Percentiles rank a stretch among this genome's conserved stretches.
Evolutionary conservation across 2,329 filamentous ascomycete species (phyloP).

Genomic region (Nigrospora sphaerica): DNA sequence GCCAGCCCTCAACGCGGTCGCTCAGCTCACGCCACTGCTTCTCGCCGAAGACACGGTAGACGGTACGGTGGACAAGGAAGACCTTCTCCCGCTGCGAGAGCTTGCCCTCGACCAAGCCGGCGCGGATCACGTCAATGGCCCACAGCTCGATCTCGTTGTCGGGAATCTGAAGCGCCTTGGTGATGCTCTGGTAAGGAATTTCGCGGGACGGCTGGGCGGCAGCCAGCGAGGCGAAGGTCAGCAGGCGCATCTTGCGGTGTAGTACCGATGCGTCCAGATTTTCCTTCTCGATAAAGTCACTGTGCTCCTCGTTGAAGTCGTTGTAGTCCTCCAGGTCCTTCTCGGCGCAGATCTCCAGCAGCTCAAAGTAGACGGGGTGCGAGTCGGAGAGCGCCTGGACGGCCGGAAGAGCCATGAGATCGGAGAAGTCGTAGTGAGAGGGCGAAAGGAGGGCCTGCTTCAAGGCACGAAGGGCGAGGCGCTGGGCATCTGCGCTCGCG

Average conservation of each 20-base stretch:
- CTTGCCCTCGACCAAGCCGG: conserved; percentile 92
- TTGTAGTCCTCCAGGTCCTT: conserved; percentile 93
- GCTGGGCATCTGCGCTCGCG: conserved; percentile 52
- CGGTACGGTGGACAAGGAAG: conserved; percentile 92
- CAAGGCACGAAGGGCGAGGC: conserved; percentile 50
- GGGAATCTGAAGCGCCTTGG: conserved; percentile 77
- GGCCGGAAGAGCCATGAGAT: conserved; percentile 72
- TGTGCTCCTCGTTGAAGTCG: conserved; percentile 89
- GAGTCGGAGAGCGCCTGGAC: conserved; percentile 83
- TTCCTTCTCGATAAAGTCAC: conserved; percentile 74
- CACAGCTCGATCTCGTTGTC: conserved; percentile 88
- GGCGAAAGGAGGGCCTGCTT: conserved; percentile 46
- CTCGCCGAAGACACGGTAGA: conserved; percentile 93
- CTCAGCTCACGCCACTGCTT: conserved; percentile 97
- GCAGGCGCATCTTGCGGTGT: conserved; percentile 90
- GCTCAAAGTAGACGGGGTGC: conserved; percentile 78
- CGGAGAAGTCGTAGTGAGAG: conserved; percentile 65
- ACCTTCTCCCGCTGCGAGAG: conserved; percentile 87
- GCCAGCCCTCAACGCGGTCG: conserved; percentile 86
- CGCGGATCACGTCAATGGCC: conserved; percentile 97
- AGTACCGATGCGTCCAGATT: conserved; percentile 66
- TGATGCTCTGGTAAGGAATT: conserved; percentile 80
- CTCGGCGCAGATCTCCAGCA: conserved; percentile 91
- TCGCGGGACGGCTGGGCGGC: conserved; percentile 78
- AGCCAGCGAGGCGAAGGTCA: conserved; percentile 86